A percentile compares a stretch with the other conserved stretches of the same genome.
Evolutionary conservation across 495 filamentous ascomycete genomes (phyloP).

Genomic region (Aspergillus asperescens): DNA sequence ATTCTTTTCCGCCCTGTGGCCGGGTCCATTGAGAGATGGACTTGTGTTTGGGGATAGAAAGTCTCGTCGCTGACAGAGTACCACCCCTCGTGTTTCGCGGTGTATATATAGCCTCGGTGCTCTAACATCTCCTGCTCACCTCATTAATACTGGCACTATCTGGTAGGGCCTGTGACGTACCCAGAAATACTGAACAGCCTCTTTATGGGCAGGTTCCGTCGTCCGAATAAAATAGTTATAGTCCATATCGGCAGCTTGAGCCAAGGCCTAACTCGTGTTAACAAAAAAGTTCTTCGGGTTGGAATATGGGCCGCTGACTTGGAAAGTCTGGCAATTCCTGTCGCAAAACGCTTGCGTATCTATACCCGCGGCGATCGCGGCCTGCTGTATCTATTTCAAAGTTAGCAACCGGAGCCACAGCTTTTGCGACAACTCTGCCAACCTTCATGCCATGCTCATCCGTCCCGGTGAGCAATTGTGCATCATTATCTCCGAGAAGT

Average conservation of each 20-base stretch:
- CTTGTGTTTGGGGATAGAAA: constrained; percentile 74
- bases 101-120: constrained; percentile 76
- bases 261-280: constrained; percentile 50
- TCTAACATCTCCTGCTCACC: constrained; percentile 55
- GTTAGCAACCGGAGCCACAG: constrained; percentile 17
- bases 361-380: constrained; percentile 59
- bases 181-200: constrained; percentile 92
- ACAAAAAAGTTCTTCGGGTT: not conserved
- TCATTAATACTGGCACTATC: not conserved
- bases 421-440: not conserved
- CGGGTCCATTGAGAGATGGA: constrained; percentile 71
- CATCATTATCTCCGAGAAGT: constrained; percentile 59
- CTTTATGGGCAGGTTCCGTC: constrained; percentile 72
- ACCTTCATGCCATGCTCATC: constrained; percentile 97
- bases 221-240: constrained; percentile 89
- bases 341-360: constrained; percentile 61
- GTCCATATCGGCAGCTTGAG: constrained; percentile 57
- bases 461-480: constrained; percentile 83
- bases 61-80: constrained; percentile 96
- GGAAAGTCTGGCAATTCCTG: constrained; percentile 47
- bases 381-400: constrained; percentile 65
- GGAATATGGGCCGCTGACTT: constrained; percentile 23
- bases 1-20: constrained; percentile 74
- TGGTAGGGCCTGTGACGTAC: constrained; percentile 29
- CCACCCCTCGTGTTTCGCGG: constrained; percentile 85